Percentiles rank a stretch among this genome's conserved stretches.
Conservation (phyloP, 2,329 filamentous ascomycete genomes). For the Calonectria hongkongensis region DNA sequence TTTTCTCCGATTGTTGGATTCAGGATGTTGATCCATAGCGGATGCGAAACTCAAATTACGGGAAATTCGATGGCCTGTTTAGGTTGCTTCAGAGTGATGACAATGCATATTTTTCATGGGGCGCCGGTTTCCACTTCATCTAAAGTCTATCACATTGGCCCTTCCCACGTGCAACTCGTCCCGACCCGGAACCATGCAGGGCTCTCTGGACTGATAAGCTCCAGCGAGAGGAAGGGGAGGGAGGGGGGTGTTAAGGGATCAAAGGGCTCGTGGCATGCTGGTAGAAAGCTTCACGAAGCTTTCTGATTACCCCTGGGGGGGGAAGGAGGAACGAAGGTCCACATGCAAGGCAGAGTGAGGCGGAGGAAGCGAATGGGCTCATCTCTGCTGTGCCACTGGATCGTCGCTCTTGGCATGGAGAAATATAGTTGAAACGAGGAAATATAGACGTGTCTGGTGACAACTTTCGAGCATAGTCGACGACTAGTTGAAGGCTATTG, state of each 20-base stretch:
- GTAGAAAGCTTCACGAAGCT: slow-evolving; percentile 17
- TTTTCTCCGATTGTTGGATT: slow-evolving; percentile 2
- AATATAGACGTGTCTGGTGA: neutral
- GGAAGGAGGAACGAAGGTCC: neutral
- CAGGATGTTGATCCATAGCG: neutral
- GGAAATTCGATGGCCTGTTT: slow-evolving; percentile 19
- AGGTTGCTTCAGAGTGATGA: slow-evolving; percentile 22
- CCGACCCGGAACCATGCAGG: slow-evolving; percentile 13
- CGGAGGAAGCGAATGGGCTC: slow-evolving; percentile 6
- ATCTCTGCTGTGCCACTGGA: slow-evolving; percentile 19
- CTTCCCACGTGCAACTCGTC: slow-evolving; percentile 17
- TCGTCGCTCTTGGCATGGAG: slow-evolving; percentile 13
- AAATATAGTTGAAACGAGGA: slow-evolving; percentile 11
- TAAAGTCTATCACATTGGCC: slow-evolving; percentile 22
- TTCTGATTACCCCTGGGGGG: neutral
- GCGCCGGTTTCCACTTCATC: slow-evolving; percentile 4
- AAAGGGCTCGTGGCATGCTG: slow-evolving; percentile 10
- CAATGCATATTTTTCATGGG: slow-evolving; percentile 16
- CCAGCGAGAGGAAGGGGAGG: neutral
- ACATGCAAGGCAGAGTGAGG: slow-evolving; percentile 10
- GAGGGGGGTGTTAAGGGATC: neutral
- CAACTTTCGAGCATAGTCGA: slow-evolving; percentile 2
- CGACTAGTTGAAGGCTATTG: slow-evolving; percentile 7
- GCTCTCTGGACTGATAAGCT: neutral
- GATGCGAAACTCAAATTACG: slow-evolving; percentile 13